These are phyloP conservation scores for Monascus ruber DNA, from an alignment of 2,329 filamentous ascomycete genomes.

Conservation along the genomic window DNA sequence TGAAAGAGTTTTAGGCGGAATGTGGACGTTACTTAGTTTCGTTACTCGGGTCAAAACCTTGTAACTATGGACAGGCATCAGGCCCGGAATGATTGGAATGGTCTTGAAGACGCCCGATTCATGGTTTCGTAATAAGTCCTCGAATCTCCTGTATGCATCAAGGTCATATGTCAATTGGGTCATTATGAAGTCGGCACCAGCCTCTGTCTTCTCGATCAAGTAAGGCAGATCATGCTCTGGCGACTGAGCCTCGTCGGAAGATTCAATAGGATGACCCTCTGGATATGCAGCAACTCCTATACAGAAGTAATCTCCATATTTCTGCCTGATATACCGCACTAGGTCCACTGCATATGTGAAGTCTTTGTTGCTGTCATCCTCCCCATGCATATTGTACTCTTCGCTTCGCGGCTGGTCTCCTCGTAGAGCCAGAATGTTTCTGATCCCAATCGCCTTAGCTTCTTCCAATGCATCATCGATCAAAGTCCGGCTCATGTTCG, in stretches of 20 bases:
- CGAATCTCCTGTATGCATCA: slow-evolving; percentile 69
- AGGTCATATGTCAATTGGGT: slow-evolving; percentile 95
- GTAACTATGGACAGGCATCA: slow-evolving; percentile 97
- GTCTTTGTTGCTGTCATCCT: slow-evolving; percentile 55
- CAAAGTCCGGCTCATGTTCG: slow-evolving; percentile 81
- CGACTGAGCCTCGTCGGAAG: slow-evolving; percentile 66
- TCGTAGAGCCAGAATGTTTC: slow-evolving; percentile 84
- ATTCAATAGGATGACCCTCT: slow-evolving; percentile 87
- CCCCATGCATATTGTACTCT: slow-evolving; percentile 64
- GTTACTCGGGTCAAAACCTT: slow-evolving; percentile 89
- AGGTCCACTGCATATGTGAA: slow-evolving; percentile 85
- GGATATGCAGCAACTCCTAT: slow-evolving; percentile 91
- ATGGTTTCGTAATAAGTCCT: slow-evolving; percentile 64
- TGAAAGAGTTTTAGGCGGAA: slow-evolving; percentile 59
- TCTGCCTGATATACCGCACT: slow-evolving; percentile 74
- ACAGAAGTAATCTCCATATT: slow-evolving; percentile 90
- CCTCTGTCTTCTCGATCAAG: slow-evolving; percentile 78
- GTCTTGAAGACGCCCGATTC: slow-evolving; percentile 74
- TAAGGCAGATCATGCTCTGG: slow-evolving; percentile 64
- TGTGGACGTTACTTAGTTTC: slow-evolving; percentile 80
- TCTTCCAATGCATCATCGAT: slow-evolving; percentile 85
- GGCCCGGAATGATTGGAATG: slow-evolving; percentile 80
- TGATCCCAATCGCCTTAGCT: slow-evolving; percentile 78
- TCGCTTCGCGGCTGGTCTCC: slow-evolving; percentile 83
- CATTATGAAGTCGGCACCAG: slow-evolving; percentile 96